A percentile compares a stretch with the other conserved stretches of the same genome.
Evolutionary conservation across 2,329 filamentous ascomycete species (phyloP).

Genomic region (Aspergillus fumigatus): DNA sequence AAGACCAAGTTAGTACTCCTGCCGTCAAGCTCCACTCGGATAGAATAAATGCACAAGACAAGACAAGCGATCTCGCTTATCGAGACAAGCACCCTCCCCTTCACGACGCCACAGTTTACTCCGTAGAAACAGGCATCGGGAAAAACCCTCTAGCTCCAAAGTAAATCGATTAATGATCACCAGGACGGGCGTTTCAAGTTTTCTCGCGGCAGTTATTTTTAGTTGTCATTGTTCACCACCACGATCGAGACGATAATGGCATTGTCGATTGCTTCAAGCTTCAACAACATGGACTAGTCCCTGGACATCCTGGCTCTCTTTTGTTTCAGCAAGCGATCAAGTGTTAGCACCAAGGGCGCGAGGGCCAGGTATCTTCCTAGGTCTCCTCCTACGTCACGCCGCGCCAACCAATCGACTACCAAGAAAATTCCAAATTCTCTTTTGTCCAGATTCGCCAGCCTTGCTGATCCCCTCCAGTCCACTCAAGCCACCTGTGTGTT

Average conservation of each 20-base stretch:
- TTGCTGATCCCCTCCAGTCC: no score
- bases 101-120: not conserved
- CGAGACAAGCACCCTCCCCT: not conserved
- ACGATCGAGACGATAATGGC: not conserved
- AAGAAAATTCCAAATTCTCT: not conserved
- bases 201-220: not conserved
- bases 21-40: not conserved
- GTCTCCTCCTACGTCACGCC: not conserved
- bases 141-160: not conserved
- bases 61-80: not conserved
- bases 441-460: no score
- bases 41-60: not conserved
- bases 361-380: no score
- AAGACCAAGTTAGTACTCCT: not conserved
- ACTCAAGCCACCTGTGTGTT: no score
- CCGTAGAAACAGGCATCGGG: not conserved
- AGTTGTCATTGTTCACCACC: not conserved
- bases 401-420: not conserved
- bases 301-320: no score
- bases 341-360: no score
- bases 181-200: not conserved
- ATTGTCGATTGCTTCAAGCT: not conserved
- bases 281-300: no score
- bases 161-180: not conserved
- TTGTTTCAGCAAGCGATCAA: no score